Base-by-base conservation (phyloP, 2,329 filamentous ascomycete genomes). In the Aspergillus flavus region DNA sequence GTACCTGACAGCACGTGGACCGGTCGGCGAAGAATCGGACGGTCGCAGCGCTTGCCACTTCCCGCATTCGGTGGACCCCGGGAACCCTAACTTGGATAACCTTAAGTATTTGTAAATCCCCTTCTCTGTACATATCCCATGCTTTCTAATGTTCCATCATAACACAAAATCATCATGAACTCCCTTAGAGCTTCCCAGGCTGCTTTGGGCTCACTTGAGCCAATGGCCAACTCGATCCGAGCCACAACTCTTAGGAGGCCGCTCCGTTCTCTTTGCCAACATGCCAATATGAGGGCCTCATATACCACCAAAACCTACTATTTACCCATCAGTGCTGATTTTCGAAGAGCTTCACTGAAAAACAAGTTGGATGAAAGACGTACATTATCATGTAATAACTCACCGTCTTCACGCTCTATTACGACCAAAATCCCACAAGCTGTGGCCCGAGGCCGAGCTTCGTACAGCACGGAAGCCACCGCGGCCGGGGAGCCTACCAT, bases 401-500 rank as follows among this genome's bases (percentile, higher is more conserved):
- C 28, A 32, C 19, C 21, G 3, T 36, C 32, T 3, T 28, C 26
- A 5, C 32, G 21, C 19, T 36, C 52, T 1, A 4, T 19, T 9
- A 4, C 19, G 19, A 12, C 52, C 19, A 36, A 39, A 21, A 23
- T 6, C 32, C 7, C 52, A 10, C 32, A 39, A 5, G 32, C 32
- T 3, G n/a, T 16, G 12, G 23, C 14, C n/a, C 26, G 23, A 39
- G 32, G 32, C 21, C 32, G 7, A 28, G n/a, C 32, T 19, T 23
- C 52, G 11, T 39, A 56, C 39, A 56, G 19, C 39, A 56, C 32
- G 2, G 32, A 30, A n/a, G 36, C 39, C 41, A 34, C 53, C 0
- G 19, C 9, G 14, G n/a, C 53, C 5, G 59, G 53, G 12, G 62
- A 72, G 28, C 74, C 75, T 30, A 70, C 64, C 4, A 68, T 76